Percentiles rank a stretch among this genome's conserved stretches.
These are phyloP conservation scores for Macadamia tetraphylla DNA, from an alignment of 164 flowering plant genomes.

Conservation along the genomic window DNA sequence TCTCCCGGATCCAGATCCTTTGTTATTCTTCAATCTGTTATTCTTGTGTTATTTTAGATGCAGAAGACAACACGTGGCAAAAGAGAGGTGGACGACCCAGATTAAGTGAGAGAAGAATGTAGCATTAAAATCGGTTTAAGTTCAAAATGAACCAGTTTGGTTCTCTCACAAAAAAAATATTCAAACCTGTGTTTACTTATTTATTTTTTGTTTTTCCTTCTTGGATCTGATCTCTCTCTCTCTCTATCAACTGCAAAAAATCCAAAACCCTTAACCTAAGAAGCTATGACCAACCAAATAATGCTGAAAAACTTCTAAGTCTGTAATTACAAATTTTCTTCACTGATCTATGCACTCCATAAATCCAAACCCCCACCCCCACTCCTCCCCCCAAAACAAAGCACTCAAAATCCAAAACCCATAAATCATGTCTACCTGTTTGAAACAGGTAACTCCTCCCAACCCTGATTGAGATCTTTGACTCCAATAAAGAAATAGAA, in stretches of 20 bases:
- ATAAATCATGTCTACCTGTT: neutral
- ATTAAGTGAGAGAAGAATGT: too few species aligned
- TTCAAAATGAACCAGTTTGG: too few species aligned
- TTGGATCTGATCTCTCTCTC: neutral
- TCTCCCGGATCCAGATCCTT: too few species aligned
- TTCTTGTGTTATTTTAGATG: too few species aligned
- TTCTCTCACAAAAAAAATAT: too few species aligned
- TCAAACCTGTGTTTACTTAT: too few species aligned
- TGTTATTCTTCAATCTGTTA: too few species aligned
- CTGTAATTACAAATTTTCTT: neutral
- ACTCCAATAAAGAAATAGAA: neutral
- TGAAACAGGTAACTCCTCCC: neutral
- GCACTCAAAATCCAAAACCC: neutral
- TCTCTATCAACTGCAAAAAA: neutral
- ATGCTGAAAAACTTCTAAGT: neutral
- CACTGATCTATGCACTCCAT: neutral
- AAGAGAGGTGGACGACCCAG: too few species aligned
- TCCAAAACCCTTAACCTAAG: neutral
- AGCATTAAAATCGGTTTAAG: too few species aligned
- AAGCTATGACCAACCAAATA: too few species aligned
- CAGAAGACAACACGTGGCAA: too few species aligned
- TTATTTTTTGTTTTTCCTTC: neutral
- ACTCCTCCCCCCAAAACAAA: neutral
- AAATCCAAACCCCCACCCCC: neutral
- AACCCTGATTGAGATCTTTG: neutral